Conservation (phyloP, 2,329 filamentous ascomycete species). For the Exophiala xenobiotica region DNA sequence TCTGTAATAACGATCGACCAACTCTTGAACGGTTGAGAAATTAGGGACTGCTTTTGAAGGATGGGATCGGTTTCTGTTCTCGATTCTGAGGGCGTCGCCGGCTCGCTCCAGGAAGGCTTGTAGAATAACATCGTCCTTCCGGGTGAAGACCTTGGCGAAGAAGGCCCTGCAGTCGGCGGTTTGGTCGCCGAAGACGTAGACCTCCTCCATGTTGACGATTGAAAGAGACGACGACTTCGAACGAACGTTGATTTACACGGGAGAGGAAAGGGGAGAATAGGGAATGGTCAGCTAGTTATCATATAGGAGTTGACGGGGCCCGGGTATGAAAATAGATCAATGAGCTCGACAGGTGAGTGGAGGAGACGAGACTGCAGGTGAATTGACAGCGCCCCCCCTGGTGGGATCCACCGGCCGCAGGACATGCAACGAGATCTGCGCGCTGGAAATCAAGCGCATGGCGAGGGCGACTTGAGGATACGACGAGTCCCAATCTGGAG, state of each 20-base stretch:
- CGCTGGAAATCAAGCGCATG: conserved; percentile 30
- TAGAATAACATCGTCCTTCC: conserved; percentile 44
- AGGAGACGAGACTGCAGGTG: conserved; percentile 11
- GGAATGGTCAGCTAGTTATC: conserved; percentile 22
- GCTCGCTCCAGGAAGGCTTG: conserved; percentile 45
- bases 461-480: conserved; percentile 15
- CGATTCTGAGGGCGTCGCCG: conserved; percentile 42
- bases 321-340: conserved; percentile 31
- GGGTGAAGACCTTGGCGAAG: conserved; percentile 42
- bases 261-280: conserved; percentile 17
- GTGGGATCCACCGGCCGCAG: conserved; percentile 22
- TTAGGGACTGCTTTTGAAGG: conserved; percentile 31
- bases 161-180: conserved; percentile 44
- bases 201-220: conserved; percentile 32
- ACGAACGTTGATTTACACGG: conserved; percentile 27
- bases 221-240: conserved; percentile 26
- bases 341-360: conserved; percentile 5
- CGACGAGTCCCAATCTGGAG: conserved; percentile 26
- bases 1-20: conserved; percentile 33
- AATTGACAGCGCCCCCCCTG: conserved; percentile 23
- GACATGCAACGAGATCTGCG: conserved; percentile 30
- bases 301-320: conserved; percentile 26
- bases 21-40: conserved; percentile 32
- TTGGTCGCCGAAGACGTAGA: conserved; percentile 50
- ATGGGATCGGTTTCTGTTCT: conserved; percentile 37